Evolutionary conservation across 768 basidiomycete species (phyloP), one percentile per base, ranked within the genome.

Genomic region (Rhizopogon roseolus): DNA sequence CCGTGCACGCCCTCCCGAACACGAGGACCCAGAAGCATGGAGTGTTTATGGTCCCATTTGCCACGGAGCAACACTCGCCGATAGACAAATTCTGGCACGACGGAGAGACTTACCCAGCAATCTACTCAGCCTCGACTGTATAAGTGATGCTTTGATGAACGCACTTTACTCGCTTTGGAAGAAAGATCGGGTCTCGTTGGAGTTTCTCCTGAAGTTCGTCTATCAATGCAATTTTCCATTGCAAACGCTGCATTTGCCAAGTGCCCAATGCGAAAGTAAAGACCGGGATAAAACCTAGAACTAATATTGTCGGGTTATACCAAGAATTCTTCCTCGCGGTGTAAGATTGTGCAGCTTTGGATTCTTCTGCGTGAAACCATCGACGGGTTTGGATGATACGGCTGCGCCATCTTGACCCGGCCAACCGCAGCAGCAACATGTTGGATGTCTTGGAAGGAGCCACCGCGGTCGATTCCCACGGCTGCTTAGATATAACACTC

Each of bases 171-270:
- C 81, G 81, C 43, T 77, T 79, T 1, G 97, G 97, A 28, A 99
- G 73, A 25, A 75, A 63, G 53, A 99, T 80, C 1, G 96, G 88
- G 32, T 81, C 82, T 14, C 88, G 76, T 57, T 87, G 79, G 36
- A 98, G 72, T 71, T 97, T 96, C 69, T 90, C 85, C 66, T 97
- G 89, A 36, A 98, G 77, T 63, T 98, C 91, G 59, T 97, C 91
- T 57, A 98, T 98, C 49, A 99, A 77, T 50, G 83, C 81, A 42
- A 96, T 76, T 71, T 99, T 99, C 97, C 97, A 99, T 67, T 90
- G 82, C 29, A 98, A 79, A 45, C 97, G 83, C 61, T 91, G 81
- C 32, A 99, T 74, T 71, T 99, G 97, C 96, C 96, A 98, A 17
- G 84, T 81, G 16, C 97, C 96, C 56, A 99, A 75, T 14, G 79